These are phyloP conservation scores for Fusarium brachygibbosum DNA, from an alignment of 2,329 filamentous ascomycete species.

Conservation along the genomic window DNA sequence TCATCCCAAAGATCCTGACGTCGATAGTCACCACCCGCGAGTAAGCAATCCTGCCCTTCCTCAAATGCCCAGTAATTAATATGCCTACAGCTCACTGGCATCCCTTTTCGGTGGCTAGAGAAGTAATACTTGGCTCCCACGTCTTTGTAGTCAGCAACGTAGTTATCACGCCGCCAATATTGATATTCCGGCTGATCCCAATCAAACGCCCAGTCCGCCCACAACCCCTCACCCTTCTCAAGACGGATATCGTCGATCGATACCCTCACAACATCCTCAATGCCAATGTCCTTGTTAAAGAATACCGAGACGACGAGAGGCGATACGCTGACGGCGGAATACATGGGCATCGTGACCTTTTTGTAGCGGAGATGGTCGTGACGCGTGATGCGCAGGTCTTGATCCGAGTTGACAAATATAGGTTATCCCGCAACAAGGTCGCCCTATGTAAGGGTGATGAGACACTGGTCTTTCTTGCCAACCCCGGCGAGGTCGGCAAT, in stretches of 20 bases:
- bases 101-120: fast-evolving
- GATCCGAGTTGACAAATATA: background rate
- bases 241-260: slow-evolving; percentile 4
- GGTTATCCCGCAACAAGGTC: background rate
- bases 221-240: background rate
- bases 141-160: background rate
- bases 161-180: background rate
- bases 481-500: background rate
- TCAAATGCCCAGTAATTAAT: too few species aligned
- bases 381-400: too few species aligned
- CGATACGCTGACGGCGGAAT: background rate
- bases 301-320: background rate
- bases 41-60: too few species aligned
- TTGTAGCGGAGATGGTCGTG: background rate
- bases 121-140: background rate
- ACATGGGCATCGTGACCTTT: background rate
- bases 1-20: background rate
- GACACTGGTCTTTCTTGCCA: background rate
- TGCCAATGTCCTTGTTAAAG: background rate
- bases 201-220: background rate
- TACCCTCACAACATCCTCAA: background rate
- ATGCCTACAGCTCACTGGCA: background rate
- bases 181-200: background rate
- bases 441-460: background rate
- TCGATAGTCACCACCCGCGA: background rate